Percentiles rank a stretch among this genome's conserved stretches.
phyloP scores from a whole-genome alignment of 208 protist genomes.

The Acanthamoeba castellanii region DNA sequence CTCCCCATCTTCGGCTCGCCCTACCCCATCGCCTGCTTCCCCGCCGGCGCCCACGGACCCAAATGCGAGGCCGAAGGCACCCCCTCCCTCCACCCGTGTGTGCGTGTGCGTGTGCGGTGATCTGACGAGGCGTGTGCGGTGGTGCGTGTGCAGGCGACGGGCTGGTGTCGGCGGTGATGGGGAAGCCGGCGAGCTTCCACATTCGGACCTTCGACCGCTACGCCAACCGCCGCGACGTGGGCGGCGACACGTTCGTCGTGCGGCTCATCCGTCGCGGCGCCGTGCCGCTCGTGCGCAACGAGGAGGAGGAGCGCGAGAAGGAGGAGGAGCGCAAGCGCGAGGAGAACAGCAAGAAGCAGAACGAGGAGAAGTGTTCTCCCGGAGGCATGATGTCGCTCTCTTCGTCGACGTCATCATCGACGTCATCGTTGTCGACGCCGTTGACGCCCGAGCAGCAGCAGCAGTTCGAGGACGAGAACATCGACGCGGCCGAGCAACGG shows the following conservation, averaged over 20 bases:
- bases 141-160: not conserved
- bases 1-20: conserved; percentile 16
- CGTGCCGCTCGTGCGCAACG: not conserved
- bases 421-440: not conserved
- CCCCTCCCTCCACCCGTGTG: not conserved
- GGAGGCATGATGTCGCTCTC: too few species aligned
- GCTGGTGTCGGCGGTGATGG: not conserved
- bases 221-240: conserved; percentile 12
- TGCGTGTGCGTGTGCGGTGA: not conserved
- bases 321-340: conserved; percentile 32
- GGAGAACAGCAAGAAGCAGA: not conserved
- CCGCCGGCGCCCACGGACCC: not conserved
- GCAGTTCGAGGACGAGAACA: conserved; percentile 16
- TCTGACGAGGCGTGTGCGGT: not conserved
- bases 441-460: not conserved
- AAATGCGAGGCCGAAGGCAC: conserved; percentile 26
- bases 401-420: not conserved
- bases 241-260: conserved; percentile 46
- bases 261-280: not conserved
- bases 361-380: not conserved
- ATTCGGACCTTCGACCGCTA: not conserved
- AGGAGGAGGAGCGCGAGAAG: conserved; percentile 45
- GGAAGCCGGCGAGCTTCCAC: not conserved
- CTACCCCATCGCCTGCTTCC: conserved; percentile 13
- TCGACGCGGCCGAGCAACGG: conserved; percentile 4